Conservation (phyloP, 139 green algal genomes). For the Haematococcus sp. region DNA sequence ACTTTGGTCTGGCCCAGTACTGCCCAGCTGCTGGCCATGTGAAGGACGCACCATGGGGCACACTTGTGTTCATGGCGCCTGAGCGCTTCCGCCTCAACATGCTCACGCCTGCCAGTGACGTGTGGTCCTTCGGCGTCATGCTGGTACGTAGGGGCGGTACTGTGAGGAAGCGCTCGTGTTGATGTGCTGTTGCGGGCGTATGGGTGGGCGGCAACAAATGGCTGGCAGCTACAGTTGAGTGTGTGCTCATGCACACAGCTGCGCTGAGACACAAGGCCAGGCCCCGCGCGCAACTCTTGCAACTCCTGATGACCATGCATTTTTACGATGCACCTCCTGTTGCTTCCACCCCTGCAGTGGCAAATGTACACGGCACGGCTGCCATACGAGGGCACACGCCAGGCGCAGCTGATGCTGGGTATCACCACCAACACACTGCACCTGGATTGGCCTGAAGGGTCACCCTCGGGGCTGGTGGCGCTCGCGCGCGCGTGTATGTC, state of each 20-base stretch:
- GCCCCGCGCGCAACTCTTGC: too few species aligned
- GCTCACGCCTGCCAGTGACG: conserved; percentile 17
- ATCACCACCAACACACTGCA: not conserved
- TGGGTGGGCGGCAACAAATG: not conserved
- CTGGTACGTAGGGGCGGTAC: not conserved
- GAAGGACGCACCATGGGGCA: conserved; percentile 29
- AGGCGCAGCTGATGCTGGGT: conserved; percentile 23
- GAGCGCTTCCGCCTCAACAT: conserved; percentile 20
- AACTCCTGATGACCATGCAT: not conserved
- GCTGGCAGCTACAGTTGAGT: not conserved
- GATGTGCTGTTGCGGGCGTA: not conserved
- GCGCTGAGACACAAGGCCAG: too few species aligned
- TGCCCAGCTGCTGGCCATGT: conserved; percentile 13
- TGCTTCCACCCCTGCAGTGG: conserved; percentile 16
- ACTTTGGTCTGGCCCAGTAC: conserved; percentile 14
- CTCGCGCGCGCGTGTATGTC: not conserved
- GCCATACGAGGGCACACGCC: conserved; percentile 19
- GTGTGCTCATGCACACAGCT: too few species aligned
- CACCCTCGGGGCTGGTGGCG: not conserved
- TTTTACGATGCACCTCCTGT: not conserved
- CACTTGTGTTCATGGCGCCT: conserved; percentile 33
- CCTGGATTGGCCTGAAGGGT: conserved; percentile 12
- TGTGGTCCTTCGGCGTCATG: conserved; percentile 24
- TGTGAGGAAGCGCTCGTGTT: not conserved
- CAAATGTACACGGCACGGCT: conserved; percentile 26